Percentiles rank a stretch among this genome's conserved stretches.
phyloP scores from a whole-genome alignment of 2,329 filamentous ascomycete species.

The Colletotrichum higginsianum region DNA sequence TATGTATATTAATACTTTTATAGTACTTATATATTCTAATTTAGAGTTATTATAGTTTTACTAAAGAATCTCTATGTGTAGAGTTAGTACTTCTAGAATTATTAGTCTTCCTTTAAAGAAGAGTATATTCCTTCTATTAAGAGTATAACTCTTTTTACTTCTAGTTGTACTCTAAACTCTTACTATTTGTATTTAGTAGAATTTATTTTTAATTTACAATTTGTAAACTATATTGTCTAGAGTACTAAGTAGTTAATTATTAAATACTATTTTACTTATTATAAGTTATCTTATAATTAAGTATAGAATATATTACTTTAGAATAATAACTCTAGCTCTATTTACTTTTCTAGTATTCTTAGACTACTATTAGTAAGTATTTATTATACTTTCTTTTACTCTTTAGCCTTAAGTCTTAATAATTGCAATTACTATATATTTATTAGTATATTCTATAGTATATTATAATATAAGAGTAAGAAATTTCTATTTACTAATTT shows the following conservation, averaged over 20 bases:
- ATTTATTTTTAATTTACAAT: too few species aligned
- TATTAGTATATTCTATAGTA: not conserved
- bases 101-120: not conserved
- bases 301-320: not conserved
- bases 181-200: too few species aligned
- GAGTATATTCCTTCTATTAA: too few species aligned
- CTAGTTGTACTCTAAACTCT: too few species aligned
- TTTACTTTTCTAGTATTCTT: conserved; percentile 27
- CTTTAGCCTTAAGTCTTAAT: not conserved
- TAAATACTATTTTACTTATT: too few species aligned
- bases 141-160: too few species aligned
- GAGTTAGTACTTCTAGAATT: not conserved
- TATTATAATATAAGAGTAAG: not conserved
- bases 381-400: not conserved
- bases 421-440: not conserved
- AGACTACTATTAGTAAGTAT: too few species aligned
- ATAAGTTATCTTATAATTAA: conserved; percentile 27
- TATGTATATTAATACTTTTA: conserved; percentile 13
- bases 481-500: not conserved
- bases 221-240: too few species aligned
- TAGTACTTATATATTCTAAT: not conserved
- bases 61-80: not conserved
- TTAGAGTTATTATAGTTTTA: conserved; percentile 17
- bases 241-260: too few species aligned
- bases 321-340: too few species aligned